These are phyloP conservation scores for Rhododendron henanense DNA, from an alignment of 148 eudicot species.

Conservation along the genomic window DNA sequence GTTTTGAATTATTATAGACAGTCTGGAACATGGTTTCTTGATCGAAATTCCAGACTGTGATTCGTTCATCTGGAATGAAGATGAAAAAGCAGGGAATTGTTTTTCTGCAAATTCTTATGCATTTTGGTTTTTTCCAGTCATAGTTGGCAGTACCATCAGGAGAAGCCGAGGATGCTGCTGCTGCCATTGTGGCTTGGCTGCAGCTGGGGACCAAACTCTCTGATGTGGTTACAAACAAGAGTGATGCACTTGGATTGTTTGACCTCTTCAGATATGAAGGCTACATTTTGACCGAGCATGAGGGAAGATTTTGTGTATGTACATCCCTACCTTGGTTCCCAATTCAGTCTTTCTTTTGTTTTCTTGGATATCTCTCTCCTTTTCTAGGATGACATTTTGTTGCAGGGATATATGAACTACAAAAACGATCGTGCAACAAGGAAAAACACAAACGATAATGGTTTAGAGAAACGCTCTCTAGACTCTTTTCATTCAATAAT, in stretches of 20 bases:
- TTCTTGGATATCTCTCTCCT: not conserved
- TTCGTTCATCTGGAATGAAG: not conserved
- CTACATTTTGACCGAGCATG: conserved; percentile 68
- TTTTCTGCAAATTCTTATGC: conserved; percentile 2
- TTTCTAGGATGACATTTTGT: too few relatives aligned
- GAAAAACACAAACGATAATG: too few relatives aligned
- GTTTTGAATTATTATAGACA: not conserved
- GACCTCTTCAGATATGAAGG: conserved; percentile 62
- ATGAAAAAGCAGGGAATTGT: too few relatives aligned
- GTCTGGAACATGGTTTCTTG: not conserved
- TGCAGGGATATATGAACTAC: too few relatives aligned
- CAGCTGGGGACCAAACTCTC: conserved; percentile 73
- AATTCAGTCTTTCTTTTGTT: not conserved
- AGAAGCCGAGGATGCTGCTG: conserved; percentile 84
- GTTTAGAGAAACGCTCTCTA: too few relatives aligned
- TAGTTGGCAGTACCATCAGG: conserved; percentile 40
- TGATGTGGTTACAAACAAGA: conserved; percentile 38
- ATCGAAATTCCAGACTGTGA: not conserved
- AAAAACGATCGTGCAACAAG: too few relatives aligned
- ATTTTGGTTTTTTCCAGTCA: conserved; percentile 32
- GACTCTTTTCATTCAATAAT: too few relatives aligned
- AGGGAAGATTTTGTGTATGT: conserved; percentile 75
- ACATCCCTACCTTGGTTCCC: conserved; percentile 9
- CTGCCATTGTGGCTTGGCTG: conserved; percentile 62
- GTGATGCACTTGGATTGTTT: conserved; percentile 68